Percentiles rank a stretch among this genome's conserved stretches.
Evolutionary conservation across 2,329 filamentous ascomycete species (phyloP).

Genomic region (Plenodomus lindquistii): DNA sequence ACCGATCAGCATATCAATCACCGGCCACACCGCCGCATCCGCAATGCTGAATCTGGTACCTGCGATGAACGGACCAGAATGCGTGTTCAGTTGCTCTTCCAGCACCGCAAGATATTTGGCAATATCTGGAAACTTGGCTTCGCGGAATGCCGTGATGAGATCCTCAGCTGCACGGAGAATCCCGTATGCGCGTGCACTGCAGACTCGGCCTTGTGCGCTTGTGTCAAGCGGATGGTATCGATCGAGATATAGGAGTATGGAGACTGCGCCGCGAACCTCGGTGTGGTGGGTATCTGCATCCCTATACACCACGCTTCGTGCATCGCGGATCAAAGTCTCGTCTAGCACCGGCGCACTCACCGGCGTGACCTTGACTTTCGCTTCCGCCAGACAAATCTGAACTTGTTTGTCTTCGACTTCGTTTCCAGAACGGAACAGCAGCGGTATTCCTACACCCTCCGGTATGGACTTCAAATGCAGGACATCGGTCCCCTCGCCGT

Average conservation of each 20-base stretch:
- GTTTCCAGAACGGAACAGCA: conserved; percentile 44
- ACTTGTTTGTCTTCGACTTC: conserved; percentile 37
- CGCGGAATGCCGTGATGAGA: conserved; percentile 23
- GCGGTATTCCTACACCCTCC: conserved; percentile 34
- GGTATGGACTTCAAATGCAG: conserved; percentile 57
- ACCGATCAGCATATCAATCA: conserved; percentile 29
- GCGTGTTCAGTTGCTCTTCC: conserved; percentile 21
- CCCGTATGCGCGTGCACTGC: conserved; percentile 25
- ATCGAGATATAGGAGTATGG: conserved; percentile 43
- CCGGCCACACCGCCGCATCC: conserved; percentile 40
- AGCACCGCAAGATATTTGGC: conserved; percentile 15
- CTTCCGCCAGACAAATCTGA: conserved; percentile 35
- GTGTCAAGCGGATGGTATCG: conserved; percentile 31
- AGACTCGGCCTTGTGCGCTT: conserved; percentile 7
- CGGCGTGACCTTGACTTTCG: conserved; percentile 21
- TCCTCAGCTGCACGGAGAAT: conserved; percentile 15
- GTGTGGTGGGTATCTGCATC: conserved; percentile 42
- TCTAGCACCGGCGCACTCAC: conserved; percentile 25
- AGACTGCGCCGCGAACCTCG: conserved; percentile 26
- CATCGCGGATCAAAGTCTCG: conserved; percentile 13
- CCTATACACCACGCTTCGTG: conserved; percentile 34
- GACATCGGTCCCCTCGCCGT: conserved; percentile 84
- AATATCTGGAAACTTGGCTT: conserved; percentile 18
- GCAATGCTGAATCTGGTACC: conserved; percentile 36
- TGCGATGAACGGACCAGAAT: conserved; percentile 33